Conservation (phyloP, 345 rosid species). For the Passiflora organensis region DNA sequence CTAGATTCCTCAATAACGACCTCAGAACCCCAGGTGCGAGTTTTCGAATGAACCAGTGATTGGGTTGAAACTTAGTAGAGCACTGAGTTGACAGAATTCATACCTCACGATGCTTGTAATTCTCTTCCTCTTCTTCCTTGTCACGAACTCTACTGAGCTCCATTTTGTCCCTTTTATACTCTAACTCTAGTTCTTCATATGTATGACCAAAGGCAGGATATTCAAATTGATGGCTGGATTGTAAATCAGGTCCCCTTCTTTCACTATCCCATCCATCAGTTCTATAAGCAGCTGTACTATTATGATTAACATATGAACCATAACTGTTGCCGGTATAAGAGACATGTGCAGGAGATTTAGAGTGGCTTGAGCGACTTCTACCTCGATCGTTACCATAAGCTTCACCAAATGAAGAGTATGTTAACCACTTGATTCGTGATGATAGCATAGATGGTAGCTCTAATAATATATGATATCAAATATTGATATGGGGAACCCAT, state of each 20-base stretch:
- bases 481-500: slow-evolving; percentile 45
- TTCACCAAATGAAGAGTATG: slow-evolving; percentile 84
- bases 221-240: slow-evolving; percentile 60
- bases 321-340: slow-evolving; percentile 62
- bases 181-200: slow-evolving; percentile 75
- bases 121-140: slow-evolving; percentile 95
- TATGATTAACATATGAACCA: slow-evolving; percentile 68
- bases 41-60: no score
- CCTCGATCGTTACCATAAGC: slow-evolving; percentile 97
- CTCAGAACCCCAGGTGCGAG: no score
- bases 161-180: slow-evolving; percentile 66
- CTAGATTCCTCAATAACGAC: no score
- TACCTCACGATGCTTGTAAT: slow-evolving; percentile 95
- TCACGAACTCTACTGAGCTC: slow-evolving; percentile 72
- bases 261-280: slow-evolving; percentile 70
- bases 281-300: slow-evolving; percentile 54
- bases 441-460: slow-evolving; percentile 49
- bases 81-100: slow-evolving; percentile 18
- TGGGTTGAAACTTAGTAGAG: background rate
- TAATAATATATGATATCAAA: slow-evolving; percentile 40
- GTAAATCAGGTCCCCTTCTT: slow-evolving; percentile 61
- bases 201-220: slow-evolving; percentile 56
- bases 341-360: slow-evolving; percentile 76
- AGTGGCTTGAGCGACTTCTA: slow-evolving; percentile 79
- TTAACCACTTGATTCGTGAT: slow-evolving; percentile 65